Conservation (phyloP, 2,329 filamentous ascomycete genomes). For the Trichoderma pleuroti region DNA sequence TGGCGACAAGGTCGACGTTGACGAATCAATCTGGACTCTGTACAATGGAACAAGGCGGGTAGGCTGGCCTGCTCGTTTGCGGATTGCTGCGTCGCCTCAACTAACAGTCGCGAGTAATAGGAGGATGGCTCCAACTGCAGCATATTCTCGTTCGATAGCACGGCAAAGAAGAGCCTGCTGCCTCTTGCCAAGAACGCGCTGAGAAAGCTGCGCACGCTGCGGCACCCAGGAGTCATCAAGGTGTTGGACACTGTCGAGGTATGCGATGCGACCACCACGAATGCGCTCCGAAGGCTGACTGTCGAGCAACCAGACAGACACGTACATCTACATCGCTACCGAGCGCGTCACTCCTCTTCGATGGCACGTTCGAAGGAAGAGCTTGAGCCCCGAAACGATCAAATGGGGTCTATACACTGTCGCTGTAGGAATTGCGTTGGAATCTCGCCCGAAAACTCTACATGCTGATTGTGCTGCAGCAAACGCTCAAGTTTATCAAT, state of each 20-base stretch:
- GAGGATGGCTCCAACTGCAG: conserved; percentile 93
- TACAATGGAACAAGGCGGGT: conserved; percentile 92
- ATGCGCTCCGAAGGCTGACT: conserved; percentile 25
- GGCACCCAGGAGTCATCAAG: conserved; percentile 92
- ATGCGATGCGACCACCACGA: conserved; percentile 3
- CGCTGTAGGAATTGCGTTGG: conserved; percentile 55
- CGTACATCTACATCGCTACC: conserved; percentile 93
- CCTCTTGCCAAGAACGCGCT: conserved; percentile 90
- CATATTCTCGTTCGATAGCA: conserved; percentile 93
- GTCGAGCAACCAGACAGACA: conserved; percentile 64
- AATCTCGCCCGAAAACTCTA: no score
- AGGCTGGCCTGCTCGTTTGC: conserved; percentile 29
- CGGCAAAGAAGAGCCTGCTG: conserved; percentile 72
- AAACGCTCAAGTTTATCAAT: conserved; percentile 94
- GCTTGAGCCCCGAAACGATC: conserved; percentile 82
- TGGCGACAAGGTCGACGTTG: conserved; percentile 86
- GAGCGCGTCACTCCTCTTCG: conserved; percentile 82
- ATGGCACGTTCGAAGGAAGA: conserved; percentile 88
- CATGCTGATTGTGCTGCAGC: conserved; percentile 45
- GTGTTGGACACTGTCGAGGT: conserved; percentile 94
- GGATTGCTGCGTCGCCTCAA: background rate
- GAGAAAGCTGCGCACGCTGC: conserved; percentile 86
- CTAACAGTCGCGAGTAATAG: conserved; percentile 42
- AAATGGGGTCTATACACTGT: conserved; percentile 94
- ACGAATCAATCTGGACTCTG: conserved; percentile 93